Conservation (phyloP, 106 monocot genomes). For the Acorus gramineus region DNA sequence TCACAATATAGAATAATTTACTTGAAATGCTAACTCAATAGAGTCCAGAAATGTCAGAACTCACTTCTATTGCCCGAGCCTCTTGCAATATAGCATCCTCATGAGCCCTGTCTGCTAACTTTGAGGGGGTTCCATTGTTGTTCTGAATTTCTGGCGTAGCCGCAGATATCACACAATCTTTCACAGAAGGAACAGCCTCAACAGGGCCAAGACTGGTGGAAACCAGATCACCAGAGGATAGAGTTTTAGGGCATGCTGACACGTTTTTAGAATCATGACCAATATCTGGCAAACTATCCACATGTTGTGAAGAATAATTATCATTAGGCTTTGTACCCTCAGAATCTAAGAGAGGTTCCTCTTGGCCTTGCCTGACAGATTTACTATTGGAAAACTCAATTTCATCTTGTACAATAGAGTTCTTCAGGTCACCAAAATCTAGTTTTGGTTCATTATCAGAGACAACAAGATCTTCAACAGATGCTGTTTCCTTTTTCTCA, state of each 20-base stretch:
- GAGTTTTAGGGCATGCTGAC: background rate
- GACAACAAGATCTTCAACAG: conserved; percentile 12
- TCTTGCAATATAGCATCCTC: conserved; percentile 82
- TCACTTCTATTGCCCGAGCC: conserved; percentile 76
- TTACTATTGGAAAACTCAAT: conserved; percentile 10
- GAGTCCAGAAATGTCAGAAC: background rate
- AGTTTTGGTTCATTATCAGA: conserved; percentile 10
- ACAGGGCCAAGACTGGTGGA: conserved; percentile 10
- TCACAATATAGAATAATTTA: too few species aligned
- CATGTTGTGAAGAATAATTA: conserved; percentile 11
- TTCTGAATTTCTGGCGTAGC: conserved; percentile 26
- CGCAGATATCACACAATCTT: conserved; percentile 1
- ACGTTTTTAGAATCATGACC: conserved; percentile 15
- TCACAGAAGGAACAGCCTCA: conserved; percentile 5
- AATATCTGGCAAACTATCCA: conserved; percentile 16
- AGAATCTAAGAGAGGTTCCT: conserved; percentile 1
- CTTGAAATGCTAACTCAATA: too few species aligned
- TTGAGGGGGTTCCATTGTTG: conserved; percentile 12
- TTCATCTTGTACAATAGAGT: conserved; percentile 28
- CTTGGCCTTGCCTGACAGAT: conserved; percentile 5
- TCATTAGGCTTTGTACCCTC: conserved; percentile 10
- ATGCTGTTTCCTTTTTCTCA: conserved; percentile 15
- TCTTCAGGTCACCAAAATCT: conserved; percentile 9
- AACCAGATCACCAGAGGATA: conserved; percentile 1
- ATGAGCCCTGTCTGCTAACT: conserved; percentile 37